Conservation (phyloP, 179 eudicot genomes). For the Vitellaria paradoxa region DNA sequence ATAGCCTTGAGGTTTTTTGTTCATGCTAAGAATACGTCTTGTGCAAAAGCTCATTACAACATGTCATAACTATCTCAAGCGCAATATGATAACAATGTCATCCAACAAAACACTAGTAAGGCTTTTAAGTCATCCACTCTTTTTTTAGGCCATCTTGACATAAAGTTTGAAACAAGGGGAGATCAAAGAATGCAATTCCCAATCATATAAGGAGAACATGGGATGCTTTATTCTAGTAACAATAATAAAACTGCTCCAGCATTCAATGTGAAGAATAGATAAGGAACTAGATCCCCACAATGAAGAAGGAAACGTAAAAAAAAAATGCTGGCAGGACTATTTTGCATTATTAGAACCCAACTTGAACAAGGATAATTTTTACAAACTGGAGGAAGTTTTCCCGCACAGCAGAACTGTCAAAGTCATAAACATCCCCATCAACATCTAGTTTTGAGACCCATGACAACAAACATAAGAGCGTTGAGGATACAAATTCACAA, state of each 20-base stretch:
- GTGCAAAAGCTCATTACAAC: too few relatives aligned
- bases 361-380: not conserved
- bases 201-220: not conserved
- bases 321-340: not conserved
- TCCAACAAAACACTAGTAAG: too few relatives aligned
- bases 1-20: too few relatives aligned
- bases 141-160: not conserved
- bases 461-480: not conserved
- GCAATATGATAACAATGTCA: too few relatives aligned
- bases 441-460: not conserved
- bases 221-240: not conserved
- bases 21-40: too few relatives aligned
- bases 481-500: not conserved
- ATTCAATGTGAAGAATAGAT: not conserved
- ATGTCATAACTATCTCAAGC: too few relatives aligned
- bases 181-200: not conserved
- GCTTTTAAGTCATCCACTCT: too few relatives aligned
- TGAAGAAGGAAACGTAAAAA: not conserved
- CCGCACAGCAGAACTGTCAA: not conserved
- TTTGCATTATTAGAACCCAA: not conserved
- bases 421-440: not conserved
- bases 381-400: not conserved
- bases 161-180: not conserved
- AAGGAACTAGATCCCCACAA: not conserved
- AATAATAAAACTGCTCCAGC: not conserved